A percentile compares a stretch with the other conserved stretches of the same genome.
phyloP scores from a whole-genome alignment of 106 monocot species.

The Platanthera zijinensis region DNA sequence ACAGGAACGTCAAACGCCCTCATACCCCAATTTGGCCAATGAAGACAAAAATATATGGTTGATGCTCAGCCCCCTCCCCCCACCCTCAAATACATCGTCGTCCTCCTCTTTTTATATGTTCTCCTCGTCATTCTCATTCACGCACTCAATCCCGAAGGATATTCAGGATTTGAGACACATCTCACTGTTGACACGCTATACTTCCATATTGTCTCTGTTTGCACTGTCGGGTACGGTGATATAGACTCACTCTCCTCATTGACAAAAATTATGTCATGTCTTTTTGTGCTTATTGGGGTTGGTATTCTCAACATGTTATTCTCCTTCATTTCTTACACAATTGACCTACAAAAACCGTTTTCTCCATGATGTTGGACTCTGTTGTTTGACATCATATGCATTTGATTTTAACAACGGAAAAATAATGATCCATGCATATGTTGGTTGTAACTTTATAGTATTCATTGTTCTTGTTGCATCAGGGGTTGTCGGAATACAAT shows the following conservation, averaged over 20 bases:
- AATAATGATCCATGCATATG: constrained; percentile 57
- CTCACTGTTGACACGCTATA: constrained; percentile 47
- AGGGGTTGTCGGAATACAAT: constrained; percentile 27
- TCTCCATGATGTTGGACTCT: constrained; percentile 14
- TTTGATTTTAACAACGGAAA: constrained; percentile 43
- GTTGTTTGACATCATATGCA: constrained; percentile 14
- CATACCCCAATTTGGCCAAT: no score
- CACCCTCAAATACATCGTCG: constrained; percentile 6
- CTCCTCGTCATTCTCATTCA: constrained; percentile 23
- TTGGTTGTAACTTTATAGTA: constrained; percentile 25
- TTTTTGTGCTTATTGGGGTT: constrained; percentile 63
- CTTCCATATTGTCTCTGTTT: constrained; percentile 64
- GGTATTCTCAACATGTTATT: constrained; percentile 42
- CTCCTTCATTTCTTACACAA: constrained; percentile 27
- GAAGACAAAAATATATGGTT: no score
- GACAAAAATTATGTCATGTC: constrained; percentile 36
- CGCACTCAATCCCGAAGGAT: constrained; percentile 4
- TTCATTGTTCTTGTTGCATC: constrained; percentile 41
- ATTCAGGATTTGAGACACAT: constrained; percentile 27
- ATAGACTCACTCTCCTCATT: constrained; percentile 31
- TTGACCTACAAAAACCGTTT: constrained; percentile 40
- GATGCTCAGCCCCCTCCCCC: constrained; percentile 14
- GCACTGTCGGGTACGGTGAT: constrained; percentile 73
- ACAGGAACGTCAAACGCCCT: no score
- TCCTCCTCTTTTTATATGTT: constrained; percentile 28